Percentiles rank a stretch among this genome's conserved stretches.
Evolutionary conservation across 805 yeast species (phyloP).

Genomic region (Wickerhamomyces mucosus): DNA sequence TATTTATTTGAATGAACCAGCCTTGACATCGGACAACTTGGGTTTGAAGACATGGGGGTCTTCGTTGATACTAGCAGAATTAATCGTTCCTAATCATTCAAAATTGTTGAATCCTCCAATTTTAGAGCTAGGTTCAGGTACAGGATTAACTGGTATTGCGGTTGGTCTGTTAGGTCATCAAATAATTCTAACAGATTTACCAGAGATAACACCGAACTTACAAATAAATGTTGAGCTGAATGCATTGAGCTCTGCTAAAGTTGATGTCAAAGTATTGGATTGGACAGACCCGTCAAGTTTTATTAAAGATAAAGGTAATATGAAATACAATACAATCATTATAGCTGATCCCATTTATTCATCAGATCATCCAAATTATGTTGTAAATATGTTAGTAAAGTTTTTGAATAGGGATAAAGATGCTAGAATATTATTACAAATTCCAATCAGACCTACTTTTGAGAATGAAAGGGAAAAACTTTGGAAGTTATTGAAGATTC

Average conservation of each 20-base stretch:
- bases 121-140: slow-evolving; percentile 89
- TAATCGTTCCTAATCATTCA: slow-evolving; percentile 23
- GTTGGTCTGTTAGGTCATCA: slow-evolving; percentile 41
- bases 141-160: slow-evolving; percentile 82
- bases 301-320: slow-evolving; percentile 19
- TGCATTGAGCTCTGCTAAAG: slow-evolving; percentile 18
- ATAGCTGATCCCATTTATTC: slow-evolving; percentile 89
- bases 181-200: slow-evolving; percentile 59
- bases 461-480: slow-evolving; percentile 53
- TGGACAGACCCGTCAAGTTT: slow-evolving; percentile 60
- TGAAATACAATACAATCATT: slow-evolving; percentile 48
- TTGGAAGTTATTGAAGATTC: slow-evolving; percentile 42
- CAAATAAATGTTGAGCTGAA: slow-evolving; percentile 50
- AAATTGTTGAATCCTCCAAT: slow-evolving; percentile 20
- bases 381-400: slow-evolving; percentile 45
- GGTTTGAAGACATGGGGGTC: slow-evolving; percentile 98
- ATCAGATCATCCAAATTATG: slow-evolving; percentile 66
- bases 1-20: slow-evolving; percentile 59
- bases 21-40: slow-evolving; percentile 74
- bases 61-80: slow-evolving; percentile 54
- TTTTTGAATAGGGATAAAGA: slow-evolving; percentile 29
- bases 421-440: slow-evolving; percentile 52
- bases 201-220: slow-evolving; percentile 67
- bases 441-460: slow-evolving; percentile 65
- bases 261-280: slow-evolving; percentile 48